phyloP scores from a whole-genome alignment of 768 basidiomycete species.

The Cystobasidium onofrii region DNA sequence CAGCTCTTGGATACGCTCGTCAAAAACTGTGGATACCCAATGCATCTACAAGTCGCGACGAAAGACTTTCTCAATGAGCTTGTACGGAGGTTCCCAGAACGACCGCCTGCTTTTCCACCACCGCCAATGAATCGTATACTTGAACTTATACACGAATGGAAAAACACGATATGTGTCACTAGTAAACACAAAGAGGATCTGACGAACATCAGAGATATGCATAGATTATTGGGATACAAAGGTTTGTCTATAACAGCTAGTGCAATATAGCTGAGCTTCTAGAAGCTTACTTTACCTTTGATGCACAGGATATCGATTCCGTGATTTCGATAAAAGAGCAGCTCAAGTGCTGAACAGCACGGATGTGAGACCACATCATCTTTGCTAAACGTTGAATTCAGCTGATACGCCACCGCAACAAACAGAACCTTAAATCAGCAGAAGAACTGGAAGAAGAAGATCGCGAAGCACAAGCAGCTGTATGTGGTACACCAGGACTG shows the following conservation, averaged over 20 bases:
- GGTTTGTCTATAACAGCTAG: constrained; percentile 51
- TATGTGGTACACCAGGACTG: constrained; percentile 38
- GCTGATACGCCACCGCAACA: constrained; percentile 42
- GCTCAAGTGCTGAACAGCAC: constrained; percentile 46
- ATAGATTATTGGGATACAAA: constrained; percentile 84
- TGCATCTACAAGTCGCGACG: constrained; percentile 91
- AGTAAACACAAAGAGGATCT: constrained; percentile 93
- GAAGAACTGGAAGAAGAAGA: constrained; percentile 95
- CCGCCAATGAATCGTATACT: constrained; percentile 91
- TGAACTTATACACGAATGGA: constrained; percentile 88
- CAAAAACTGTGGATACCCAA: constrained; percentile 90
- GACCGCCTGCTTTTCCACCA: constrained; percentile 87
- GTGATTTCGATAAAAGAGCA: constrained; percentile 47
- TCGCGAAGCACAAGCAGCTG: constrained; percentile 80
- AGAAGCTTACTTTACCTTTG: neutral
- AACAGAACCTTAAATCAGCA: constrained; percentile 80
- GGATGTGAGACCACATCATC: constrained; percentile 43
- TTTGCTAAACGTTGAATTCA: neutral
- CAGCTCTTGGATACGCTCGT: constrained; percentile 79
- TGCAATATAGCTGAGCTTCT: neutral
- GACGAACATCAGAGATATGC: constrained; percentile 96
- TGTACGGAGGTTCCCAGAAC: constrained; percentile 92
- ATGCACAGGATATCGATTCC: constrained; percentile 49
- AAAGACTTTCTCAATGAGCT: constrained; percentile 98
- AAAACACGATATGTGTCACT: constrained; percentile 77